phyloP scores from a whole-genome alignment of 2,329 filamentous ascomycete genomes.

The Xylaria sp. region DNA sequence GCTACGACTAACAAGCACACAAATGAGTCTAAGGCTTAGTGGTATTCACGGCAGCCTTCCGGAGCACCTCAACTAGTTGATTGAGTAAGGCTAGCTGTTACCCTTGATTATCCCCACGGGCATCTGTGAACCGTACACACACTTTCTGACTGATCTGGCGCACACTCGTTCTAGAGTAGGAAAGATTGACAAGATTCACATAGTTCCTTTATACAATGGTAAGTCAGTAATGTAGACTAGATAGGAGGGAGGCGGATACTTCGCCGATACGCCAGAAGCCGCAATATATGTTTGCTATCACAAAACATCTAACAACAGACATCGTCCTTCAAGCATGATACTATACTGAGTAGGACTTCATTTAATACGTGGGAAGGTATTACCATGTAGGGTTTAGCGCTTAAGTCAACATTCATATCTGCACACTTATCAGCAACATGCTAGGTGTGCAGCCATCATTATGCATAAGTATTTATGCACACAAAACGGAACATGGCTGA shows the following conservation, averaged over 20 bases:
- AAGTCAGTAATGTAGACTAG: neutral
- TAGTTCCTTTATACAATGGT: neutral
- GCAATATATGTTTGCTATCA: neutral
- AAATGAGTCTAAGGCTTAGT: constrained; percentile 6
- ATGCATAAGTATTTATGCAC: no score
- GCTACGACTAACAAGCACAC: constrained; percentile 3
- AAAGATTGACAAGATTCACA: neutral
- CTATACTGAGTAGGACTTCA: no score
- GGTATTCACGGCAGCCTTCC: neutral
- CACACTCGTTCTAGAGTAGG: constrained; percentile 5
- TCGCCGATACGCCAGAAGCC: neutral
- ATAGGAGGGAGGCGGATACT: neutral
- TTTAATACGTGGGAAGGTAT: neutral
- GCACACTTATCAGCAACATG: no score
- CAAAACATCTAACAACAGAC: neutral
- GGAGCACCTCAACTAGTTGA: neutral
- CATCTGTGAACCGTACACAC: neutral
- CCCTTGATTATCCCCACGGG: neutral
- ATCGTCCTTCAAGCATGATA: neutral
- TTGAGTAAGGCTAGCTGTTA: neutral
- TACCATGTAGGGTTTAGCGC: no score
- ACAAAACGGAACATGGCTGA: no score
- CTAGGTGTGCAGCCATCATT: no score
- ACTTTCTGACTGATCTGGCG: neutral
- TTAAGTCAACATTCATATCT: neutral